A percentile compares a stretch with the other conserved stretches of the same genome.
Conservation (phyloP, 164 flowering plant species). For the Vitis riparia region DNA sequence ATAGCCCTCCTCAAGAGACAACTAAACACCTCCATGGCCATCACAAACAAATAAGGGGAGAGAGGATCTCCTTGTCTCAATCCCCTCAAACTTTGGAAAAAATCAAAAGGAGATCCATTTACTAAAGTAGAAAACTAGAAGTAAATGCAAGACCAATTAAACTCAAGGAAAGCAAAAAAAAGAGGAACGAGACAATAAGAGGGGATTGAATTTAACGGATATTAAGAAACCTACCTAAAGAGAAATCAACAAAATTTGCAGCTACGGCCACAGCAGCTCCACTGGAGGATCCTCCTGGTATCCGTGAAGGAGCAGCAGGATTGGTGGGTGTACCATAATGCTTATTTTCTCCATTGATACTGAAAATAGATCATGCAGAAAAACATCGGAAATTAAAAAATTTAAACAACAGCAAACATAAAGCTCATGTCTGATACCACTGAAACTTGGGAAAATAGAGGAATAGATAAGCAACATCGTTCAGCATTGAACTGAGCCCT, state of each 20-base stretch:
- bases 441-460: neutral
- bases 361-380: slow-evolving; percentile 30
- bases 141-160: neutral
- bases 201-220: neutral
- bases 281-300: slow-evolving; percentile 90
- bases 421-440: neutral
- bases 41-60: no score
- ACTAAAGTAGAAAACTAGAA: no score
- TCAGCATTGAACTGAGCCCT: neutral
- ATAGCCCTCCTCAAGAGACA: no score
- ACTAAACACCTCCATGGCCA: no score
- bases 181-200: neutral
- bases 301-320: slow-evolving; percentile 60
- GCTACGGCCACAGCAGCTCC: slow-evolving; percentile 97
- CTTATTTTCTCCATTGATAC: slow-evolving; percentile 81
- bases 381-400: slow-evolving; percentile 3
- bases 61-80: no score
- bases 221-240: slow-evolving; percentile 60
- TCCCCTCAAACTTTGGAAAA: no score
- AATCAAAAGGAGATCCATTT: no score
- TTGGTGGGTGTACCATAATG: slow-evolving; percentile 86
- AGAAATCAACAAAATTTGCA: slow-evolving; percentile 76
- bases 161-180: neutral
- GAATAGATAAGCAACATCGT: neutral
- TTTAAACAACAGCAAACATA: neutral